Conservation (phyloP, 2,329 filamentous ascomycete genomes). For the Microsporum canis region DNA sequence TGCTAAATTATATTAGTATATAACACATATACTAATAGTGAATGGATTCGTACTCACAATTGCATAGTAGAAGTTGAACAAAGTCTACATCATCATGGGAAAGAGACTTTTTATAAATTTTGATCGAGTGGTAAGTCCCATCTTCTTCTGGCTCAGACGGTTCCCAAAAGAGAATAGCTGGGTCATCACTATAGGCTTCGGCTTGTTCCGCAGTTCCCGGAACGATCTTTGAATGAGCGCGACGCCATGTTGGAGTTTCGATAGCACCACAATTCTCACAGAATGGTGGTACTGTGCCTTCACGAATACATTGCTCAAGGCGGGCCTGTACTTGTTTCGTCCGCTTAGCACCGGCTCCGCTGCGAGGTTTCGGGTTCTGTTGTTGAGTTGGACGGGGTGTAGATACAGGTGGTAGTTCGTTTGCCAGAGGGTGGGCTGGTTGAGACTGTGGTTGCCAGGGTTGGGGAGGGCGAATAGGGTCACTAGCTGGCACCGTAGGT, state of each 20-base stretch:
- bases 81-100: conserved; percentile 58
- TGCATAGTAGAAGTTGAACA: conserved; percentile 69
- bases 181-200: conserved; percentile 56
- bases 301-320: conserved; percentile 51
- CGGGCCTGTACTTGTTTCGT: conserved; percentile 51
- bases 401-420: conserved; percentile 34
- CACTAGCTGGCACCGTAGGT: conserved; percentile 9
- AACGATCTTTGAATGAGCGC: conserved; percentile 71
- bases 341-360: conserved; percentile 49
- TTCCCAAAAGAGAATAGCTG: conserved; percentile 63
- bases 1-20: conserved; percentile 38
- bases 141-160: conserved; percentile 52
- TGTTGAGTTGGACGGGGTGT: conserved; percentile 22
- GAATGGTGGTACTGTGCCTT: conserved; percentile 74
- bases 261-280: conserved; percentile 92
- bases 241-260: conserved; percentile 92
- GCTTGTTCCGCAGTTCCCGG: conserved; percentile 54
- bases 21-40: conserved; percentile 9
- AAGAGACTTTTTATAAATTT: conserved; percentile 63
- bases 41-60: conserved; percentile 49
- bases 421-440: conserved; percentile 35
- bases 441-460: conserved; percentile 29
- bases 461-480: conserved; percentile 19
- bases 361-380: conserved; percentile 31
- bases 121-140: conserved; percentile 54